phyloP scores from a whole-genome alignment of 495 filamentous ascomycete species.

The Sporormia fimetaria region DNA sequence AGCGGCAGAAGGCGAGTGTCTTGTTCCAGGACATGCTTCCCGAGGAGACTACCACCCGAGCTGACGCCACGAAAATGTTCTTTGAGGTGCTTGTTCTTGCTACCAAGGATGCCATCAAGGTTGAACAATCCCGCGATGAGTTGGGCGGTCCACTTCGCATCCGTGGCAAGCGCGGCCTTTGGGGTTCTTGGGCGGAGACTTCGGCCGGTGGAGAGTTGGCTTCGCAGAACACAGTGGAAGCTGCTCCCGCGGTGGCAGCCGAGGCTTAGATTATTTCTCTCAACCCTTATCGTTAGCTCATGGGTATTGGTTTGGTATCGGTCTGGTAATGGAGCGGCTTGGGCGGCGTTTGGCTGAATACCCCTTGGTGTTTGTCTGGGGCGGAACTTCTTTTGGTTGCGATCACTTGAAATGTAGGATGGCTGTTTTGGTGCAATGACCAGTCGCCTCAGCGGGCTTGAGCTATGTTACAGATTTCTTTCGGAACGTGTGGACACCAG shows the following conservation, averaged over 20 bases:
- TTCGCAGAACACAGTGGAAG: slow-evolving; percentile 26
- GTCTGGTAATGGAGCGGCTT: neutral
- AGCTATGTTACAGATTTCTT: no score
- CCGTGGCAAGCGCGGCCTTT: slow-evolving; percentile 77
- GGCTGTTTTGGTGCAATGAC: no score
- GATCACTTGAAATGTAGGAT: no score
- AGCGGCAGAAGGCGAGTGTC: slow-evolving; percentile 64
- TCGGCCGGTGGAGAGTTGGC: slow-evolving; percentile 52
- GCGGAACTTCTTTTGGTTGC: no score
- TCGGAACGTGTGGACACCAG: no score
- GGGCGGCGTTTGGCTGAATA: no score
- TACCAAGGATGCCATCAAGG: slow-evolving; percentile 94
- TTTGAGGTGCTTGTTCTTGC: slow-evolving; percentile 92
- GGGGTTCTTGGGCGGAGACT: slow-evolving; percentile 91
- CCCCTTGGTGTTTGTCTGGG: no score
- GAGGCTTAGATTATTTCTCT: slow-evolving; percentile 7
- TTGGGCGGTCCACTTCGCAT: slow-evolving; percentile 71
- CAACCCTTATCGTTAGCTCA: neutral
- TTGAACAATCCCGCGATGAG: slow-evolving; percentile 69
- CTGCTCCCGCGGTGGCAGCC: slow-evolving; percentile 3
- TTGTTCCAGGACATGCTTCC: slow-evolving; percentile 89
- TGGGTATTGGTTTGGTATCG: no score
- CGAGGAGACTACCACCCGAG: slow-evolving; percentile 60
- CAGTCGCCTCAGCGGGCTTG: no score
- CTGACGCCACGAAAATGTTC: slow-evolving; percentile 98